Evolutionary conservation across 805 yeast genomes (phyloP).

Genomic region (Suhomyces sp.): DNA sequence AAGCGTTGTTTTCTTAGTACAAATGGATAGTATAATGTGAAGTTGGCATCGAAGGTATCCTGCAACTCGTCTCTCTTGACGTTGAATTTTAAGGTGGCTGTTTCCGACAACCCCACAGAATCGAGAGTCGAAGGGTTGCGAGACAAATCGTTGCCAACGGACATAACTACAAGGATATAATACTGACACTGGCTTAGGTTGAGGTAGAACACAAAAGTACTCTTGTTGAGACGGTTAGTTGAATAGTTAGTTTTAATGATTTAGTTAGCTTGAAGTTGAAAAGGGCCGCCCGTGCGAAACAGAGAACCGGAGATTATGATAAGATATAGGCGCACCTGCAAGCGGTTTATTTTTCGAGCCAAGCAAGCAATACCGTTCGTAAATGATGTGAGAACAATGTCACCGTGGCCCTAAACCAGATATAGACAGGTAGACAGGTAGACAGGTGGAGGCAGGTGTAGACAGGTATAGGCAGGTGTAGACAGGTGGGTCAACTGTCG

Average conservation of each 20-base stretch:
- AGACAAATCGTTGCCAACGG: background rate
- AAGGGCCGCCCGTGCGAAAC: background rate
- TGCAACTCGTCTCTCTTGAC: slow-evolving; percentile 25
- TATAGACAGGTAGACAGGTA: background rate
- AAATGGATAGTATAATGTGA: slow-evolving; percentile 36
- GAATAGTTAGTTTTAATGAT: background rate
- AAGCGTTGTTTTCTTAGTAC: slow-evolving; percentile 30
- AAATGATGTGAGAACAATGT: background rate
- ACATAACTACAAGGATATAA: background rate
- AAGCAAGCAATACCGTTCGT: background rate
- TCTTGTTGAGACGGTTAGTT: too few species aligned
- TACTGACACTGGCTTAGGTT: too few species aligned
- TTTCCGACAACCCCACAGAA: slow-evolving; percentile 32
- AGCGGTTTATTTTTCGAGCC: background rate
- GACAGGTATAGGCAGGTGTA: background rate
- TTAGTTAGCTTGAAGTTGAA: too few species aligned
- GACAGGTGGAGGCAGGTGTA: background rate
- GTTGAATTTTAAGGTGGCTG: slow-evolving; percentile 29
- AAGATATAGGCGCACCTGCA: background rate
- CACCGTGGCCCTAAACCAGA: background rate
- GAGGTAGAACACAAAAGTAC: too few species aligned
- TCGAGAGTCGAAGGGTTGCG: slow-evolving; percentile 1
- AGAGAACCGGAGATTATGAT: background rate
- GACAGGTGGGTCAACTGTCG: background rate
- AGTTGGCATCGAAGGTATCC: slow-evolving; percentile 35